Evolutionary conservation across 2,329 filamentous ascomycete genomes (phyloP), one percentile per base, ranked within the genome.

Genomic region (Fusarium kyushuense): DNA sequence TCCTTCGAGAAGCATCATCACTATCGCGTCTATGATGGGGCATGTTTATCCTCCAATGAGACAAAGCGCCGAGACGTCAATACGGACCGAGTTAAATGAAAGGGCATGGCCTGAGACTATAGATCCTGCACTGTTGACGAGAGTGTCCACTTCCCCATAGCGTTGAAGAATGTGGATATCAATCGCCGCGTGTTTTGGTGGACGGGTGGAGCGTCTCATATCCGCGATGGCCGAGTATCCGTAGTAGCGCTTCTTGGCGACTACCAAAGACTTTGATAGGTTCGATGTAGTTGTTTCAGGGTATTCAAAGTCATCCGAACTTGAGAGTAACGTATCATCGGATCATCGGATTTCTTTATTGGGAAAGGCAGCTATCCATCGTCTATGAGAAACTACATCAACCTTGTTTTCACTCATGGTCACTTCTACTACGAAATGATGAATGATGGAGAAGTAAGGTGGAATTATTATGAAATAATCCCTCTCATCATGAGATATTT

Each of bases 41-140:
- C 6, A 6, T 4, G 23, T 46, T 69, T 63, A 16, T 66, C 65
- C 65, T 63, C 65, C 65, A 69, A 69, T 69, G 0, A 1, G 2
- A 1, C 1, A 0, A 0, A 5, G 19, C 6, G 38, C 35, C 16
- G 32, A 19, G 12, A 14, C 16, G 12, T 40, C 9, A 25, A 14
- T 17, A 13, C 29, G 51, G 54, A 16, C 19, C 49, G 19, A 49
- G 38, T 68, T 55, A 56, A 56, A 67, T 68, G 54, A 53, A 25
- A 30, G 43, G 41, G 23, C 33, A 40, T 19, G 6, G n/a, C n/a
- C 43, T 35, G 19, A 47, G 29, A 41, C 10, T 33, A 36, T 14
- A 7, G 27, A 13, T n/a, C 25, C 30, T 38, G 25, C 0, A 16
- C 36, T 6, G 6, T 29, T 21, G 41, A 47, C 41, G 17, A 19